phyloP scores from a whole-genome alignment of 176 grass and related monocot species.

The Oryza officinalis region DNA sequence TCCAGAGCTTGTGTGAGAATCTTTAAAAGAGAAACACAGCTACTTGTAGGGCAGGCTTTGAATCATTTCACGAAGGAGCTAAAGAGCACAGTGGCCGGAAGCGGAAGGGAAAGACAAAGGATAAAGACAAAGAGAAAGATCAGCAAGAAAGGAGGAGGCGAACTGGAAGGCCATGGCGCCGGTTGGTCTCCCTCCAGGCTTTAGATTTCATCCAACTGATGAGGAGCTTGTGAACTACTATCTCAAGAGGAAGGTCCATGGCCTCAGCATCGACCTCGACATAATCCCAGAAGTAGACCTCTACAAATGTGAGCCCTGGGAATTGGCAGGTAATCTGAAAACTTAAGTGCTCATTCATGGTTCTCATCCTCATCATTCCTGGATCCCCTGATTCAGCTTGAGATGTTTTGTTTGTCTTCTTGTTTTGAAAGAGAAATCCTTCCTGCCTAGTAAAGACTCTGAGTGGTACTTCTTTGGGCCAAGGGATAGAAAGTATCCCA shows the following conservation, averaged over 20 bases:
- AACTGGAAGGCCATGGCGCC: slow-evolving; percentile 73
- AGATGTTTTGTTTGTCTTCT: slow-evolving; percentile 39
- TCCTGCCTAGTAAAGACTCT: slow-evolving; percentile 85
- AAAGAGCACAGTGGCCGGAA: slow-evolving; percentile 41
- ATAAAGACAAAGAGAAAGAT: slow-evolving; percentile 60
- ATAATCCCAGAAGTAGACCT: slow-evolving; percentile 97
- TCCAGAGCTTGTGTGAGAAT: slow-evolving; percentile 67
- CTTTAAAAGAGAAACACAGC: slow-evolving; percentile 65
- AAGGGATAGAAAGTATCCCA: slow-evolving; percentile 87
- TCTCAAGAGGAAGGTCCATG: slow-evolving; percentile 99
- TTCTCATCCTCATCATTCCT: slow-evolving; percentile 3
- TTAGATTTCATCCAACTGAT: slow-evolving; percentile 97
- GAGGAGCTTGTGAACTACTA: slow-evolving; percentile 98
- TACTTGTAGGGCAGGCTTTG: slow-evolving; percentile 91
- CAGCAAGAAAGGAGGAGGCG: slow-evolving; percentile 42
- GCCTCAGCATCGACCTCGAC: slow-evolving; percentile 84
- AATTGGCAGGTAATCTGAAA: slow-evolving; percentile 69
- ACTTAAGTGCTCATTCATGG: slow-evolving; percentile 13
- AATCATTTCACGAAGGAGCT: slow-evolving; percentile 78
- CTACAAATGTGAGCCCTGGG: slow-evolving; percentile 99
- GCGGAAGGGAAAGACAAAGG: slow-evolving; percentile 50
- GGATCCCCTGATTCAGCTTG: slow-evolving; percentile 14
- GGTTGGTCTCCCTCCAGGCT: slow-evolving; percentile 94
- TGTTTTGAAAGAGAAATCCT: slow-evolving; percentile 84
- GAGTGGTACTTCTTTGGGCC: slow-evolving; percentile 99